Conservation (phyloP, 768 basidiomycete genomes). For the Kwoniella sp. region DNA sequence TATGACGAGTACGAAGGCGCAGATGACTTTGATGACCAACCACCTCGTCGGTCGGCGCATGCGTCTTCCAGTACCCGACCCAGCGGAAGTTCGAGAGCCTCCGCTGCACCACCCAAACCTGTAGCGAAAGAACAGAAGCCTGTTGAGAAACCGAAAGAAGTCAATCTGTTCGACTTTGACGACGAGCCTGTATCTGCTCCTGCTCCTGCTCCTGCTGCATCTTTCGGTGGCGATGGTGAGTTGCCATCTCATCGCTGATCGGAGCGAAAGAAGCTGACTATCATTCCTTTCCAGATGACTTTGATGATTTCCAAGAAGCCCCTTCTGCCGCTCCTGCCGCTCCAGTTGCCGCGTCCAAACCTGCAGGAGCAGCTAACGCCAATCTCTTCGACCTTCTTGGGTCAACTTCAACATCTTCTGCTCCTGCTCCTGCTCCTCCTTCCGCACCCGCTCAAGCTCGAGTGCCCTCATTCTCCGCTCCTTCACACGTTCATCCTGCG, state of each 20-base stretch:
- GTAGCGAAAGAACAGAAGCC: conserved; percentile 53
- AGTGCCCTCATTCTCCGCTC: conserved; percentile 50
- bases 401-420: conserved; percentile 28
- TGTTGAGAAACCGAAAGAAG: conserved; percentile 60
- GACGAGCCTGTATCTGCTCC: conserved; percentile 61
- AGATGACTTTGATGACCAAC: conserved; percentile 73
- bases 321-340: conserved; percentile 34
- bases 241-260: neutral
- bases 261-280: conserved; percentile 25
- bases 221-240: conserved; percentile 49
- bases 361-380: conserved; percentile 27
- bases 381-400: conserved; percentile 55
- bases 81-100: conserved; percentile 7
- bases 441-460: conserved; percentile 18
- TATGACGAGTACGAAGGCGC: conserved; percentile 98
- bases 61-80: conserved; percentile 27
- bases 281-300: conserved; percentile 53
- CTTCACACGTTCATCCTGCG: conserved; percentile 26
- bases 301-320: conserved; percentile 59
- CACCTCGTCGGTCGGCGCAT: conserved; percentile 30
- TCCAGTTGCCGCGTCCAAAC: conserved; percentile 18
- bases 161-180: conserved; percentile 77
- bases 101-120: conserved; percentile 37
- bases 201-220: conserved; percentile 30
- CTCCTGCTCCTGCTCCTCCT: conserved; percentile 24